Conservation (phyloP, 192 early-diverging fungal genomes). For the Entomortierella parvispora region DNA sequence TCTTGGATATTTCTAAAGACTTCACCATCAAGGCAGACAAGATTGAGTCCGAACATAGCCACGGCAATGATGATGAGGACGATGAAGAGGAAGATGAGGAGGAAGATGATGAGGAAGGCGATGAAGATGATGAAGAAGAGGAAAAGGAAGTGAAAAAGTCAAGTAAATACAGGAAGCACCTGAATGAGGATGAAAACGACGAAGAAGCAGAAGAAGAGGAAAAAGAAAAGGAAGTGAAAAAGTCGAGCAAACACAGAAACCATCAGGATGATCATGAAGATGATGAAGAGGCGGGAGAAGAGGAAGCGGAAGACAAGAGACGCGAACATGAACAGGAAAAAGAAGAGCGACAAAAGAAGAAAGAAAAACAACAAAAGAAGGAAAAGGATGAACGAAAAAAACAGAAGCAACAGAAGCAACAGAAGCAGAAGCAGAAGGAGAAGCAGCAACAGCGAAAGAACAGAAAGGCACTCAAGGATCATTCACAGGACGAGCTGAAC, state of each 20-base stretch:
- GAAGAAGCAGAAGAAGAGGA: neutral
- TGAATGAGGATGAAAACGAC: neutral
- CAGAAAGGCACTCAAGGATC: slow-evolving; percentile 2
- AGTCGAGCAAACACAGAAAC: slow-evolving; percentile 5
- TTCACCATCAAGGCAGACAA: slow-evolving; percentile 4
- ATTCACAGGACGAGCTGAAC: neutral
- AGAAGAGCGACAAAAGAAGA: neutral
- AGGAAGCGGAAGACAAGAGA: neutral
- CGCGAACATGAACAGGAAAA: neutral
- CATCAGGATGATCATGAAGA: too few relatives aligned
- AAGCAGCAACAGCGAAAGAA: neutral
- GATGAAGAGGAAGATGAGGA: neutral
- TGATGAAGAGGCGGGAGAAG: neutral
- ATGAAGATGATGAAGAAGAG: neutral
- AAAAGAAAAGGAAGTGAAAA: neutral
- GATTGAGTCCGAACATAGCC: neutral
- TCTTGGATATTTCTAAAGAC: slow-evolving; percentile 15
- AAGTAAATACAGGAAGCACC: neutral
- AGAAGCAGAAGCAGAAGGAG: slow-evolving; percentile 1
- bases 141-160: neutral
- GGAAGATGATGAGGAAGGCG: slow-evolving; percentile 5
- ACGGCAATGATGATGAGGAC: neutral
- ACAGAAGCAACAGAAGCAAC: neutral
- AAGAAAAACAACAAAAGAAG: neutral
- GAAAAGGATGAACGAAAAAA: neutral